A percentile compares a stretch with the other conserved stretches of the same genome.
Evolutionary conservation across 1,139 yeast genomes (phyloP).

Genomic region (Petasospora fabianii): DNA sequence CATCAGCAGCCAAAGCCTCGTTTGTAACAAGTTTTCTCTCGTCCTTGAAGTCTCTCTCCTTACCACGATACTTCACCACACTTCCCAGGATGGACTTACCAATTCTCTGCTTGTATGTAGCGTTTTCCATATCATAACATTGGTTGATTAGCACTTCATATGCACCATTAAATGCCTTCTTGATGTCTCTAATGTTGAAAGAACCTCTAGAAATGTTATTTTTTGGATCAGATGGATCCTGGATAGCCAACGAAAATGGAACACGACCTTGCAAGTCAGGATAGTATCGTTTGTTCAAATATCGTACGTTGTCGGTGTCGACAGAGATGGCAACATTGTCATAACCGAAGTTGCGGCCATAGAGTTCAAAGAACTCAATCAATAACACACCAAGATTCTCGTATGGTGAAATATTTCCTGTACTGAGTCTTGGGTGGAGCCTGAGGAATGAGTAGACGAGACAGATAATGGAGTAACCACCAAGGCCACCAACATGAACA

Average conservation of each 20-base stretch:
- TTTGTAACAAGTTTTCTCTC: conserved; percentile 64
- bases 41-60: conserved; percentile 74
- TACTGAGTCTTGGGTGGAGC: conserved; percentile 74
- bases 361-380: conserved; percentile 92
- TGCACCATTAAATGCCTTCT: conserved; percentile 90
- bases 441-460: conserved; percentile 77
- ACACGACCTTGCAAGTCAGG: conserved; percentile 54
- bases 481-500: conserved; percentile 95
- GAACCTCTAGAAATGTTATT: conserved; percentile 89
- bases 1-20: conserved; percentile 44
- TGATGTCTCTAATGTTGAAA: conserved; percentile 74
- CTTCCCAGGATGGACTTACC: conserved; percentile 80
- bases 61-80: conserved; percentile 72
- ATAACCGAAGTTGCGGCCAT: conserved; percentile 88
- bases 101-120: conserved; percentile 62
- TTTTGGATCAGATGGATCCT: conserved; percentile 80
- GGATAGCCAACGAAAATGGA: conserved; percentile 71
- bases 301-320: conserved; percentile 48
- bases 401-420: conserved; percentile 61
- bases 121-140: conserved; percentile 54
- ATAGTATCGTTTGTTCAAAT: conserved; percentile 54
- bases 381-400: conserved; percentile 84
- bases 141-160: conserved; percentile 72
- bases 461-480: conserved; percentile 91
- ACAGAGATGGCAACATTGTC: conserved; percentile 70